Evolutionary conservation across 331 rosid species (phyloP).

Genomic region (Acacia pycnantha): DNA sequence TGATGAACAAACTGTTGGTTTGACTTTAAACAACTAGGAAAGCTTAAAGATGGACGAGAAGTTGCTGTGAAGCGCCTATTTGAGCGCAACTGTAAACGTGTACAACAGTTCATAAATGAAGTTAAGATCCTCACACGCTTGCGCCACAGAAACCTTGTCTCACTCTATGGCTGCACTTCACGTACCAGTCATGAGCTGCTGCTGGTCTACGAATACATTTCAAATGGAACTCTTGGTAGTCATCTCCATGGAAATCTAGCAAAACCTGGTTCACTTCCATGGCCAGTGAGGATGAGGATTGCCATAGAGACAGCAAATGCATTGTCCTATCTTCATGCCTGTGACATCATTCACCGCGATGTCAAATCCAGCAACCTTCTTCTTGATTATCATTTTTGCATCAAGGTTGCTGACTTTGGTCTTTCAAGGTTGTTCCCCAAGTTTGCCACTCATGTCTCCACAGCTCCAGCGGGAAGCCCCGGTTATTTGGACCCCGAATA

Average conservation of each 20-base stretch:
- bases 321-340: conserved; percentile 66
- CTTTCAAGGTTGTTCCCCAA: conserved; percentile 65
- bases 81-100: not conserved
- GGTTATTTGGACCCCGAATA: conserved; percentile 78
- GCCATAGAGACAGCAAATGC: conserved; percentile 62
- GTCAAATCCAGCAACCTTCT: conserved; percentile 73
- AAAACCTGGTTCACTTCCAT: not conserved
- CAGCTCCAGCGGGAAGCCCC: conserved; percentile 77
- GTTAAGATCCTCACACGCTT: conserved; percentile 4
- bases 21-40: not conserved
- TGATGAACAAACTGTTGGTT: not conserved
- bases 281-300: not conserved
- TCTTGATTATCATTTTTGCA: conserved; percentile 43
- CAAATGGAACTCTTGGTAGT: not conserved
- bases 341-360: conserved; percentile 66
- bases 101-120: not conserved
- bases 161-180: not conserved
- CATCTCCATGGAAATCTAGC: conserved; percentile 5
- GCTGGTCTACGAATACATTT: not conserved
- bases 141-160: conserved; percentile 9
- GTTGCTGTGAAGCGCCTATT: conserved; percentile 10
- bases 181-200: not conserved
- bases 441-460: conserved; percentile 67
- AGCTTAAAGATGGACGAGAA: conserved; percentile 1
- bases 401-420: conserved; percentile 81